Evolutionary conservation across 148 eudicot species (phyloP).

Genomic region (Cornus controversa): DNA sequence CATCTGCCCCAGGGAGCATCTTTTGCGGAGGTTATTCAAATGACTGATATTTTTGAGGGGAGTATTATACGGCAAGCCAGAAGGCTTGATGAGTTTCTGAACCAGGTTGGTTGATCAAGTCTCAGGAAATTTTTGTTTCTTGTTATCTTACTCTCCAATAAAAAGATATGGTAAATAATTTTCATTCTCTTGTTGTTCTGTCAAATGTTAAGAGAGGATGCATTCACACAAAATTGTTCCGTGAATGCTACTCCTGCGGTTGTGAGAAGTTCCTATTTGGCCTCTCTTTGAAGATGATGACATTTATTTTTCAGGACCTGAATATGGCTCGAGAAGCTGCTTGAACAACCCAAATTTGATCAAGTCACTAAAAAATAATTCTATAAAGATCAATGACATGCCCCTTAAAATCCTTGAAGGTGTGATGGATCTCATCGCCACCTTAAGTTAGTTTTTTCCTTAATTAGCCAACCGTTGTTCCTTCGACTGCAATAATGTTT

Average conservation of each 20-base stretch:
- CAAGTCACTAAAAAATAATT: background rate
- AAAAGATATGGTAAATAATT: too few species aligned
- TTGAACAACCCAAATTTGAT: background rate
- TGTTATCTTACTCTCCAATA: background rate
- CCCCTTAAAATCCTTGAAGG: background rate
- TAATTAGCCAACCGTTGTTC: background rate
- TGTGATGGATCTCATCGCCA: background rate
- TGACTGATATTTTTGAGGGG: constrained; percentile 99
- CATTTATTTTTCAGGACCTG: background rate
- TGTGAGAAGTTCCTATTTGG: background rate
- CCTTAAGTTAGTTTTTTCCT: background rate
- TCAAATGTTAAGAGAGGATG: background rate
- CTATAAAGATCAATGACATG: background rate
- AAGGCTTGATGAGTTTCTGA: constrained; percentile 94
- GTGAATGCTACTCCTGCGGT: background rate
- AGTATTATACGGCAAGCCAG: constrained; percentile 87
- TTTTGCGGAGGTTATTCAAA: constrained; percentile 90
- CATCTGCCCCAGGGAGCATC: constrained; percentile 63
- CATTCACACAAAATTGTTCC: background rate
- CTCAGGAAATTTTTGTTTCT: constrained; percentile 9
- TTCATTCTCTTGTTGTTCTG: background rate
- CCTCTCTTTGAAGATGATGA: too few species aligned
- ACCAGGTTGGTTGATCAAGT: constrained; percentile 57
- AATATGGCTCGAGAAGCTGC: background rate
- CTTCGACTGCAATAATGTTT: background rate